Conservation (phyloP, 1,284 basidiomycete species). For the Psilocybe mexicana region DNA sequence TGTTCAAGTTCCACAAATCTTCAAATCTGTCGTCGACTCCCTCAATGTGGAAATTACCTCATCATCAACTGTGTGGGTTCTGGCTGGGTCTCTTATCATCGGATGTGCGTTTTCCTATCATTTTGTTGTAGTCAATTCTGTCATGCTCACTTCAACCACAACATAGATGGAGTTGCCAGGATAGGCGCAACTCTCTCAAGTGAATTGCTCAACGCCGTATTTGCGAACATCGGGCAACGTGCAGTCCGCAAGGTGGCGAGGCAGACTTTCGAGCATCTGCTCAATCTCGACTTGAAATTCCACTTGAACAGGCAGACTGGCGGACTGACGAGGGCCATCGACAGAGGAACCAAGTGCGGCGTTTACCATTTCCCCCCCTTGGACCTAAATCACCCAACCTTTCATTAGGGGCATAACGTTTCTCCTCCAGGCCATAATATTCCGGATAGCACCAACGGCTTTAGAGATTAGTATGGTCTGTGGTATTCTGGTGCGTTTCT, state of each 20-base stretch:
- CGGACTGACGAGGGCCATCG: slow-evolving; percentile 94
- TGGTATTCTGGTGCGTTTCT: slow-evolving; percentile 76
- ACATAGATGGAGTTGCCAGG: slow-evolving; percentile 85
- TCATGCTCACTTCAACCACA: neutral
- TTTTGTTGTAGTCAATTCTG: neutral
- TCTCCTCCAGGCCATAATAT: slow-evolving; percentile 90
- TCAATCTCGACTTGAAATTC: slow-evolving; percentile 91
- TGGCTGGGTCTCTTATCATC: slow-evolving; percentile 86
- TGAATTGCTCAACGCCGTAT: slow-evolving; percentile 94
- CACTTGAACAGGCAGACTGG: slow-evolving; percentile 95
- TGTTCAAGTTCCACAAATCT: slow-evolving; percentile 96
- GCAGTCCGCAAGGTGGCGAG: slow-evolving; percentile 93
- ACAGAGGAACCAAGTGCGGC: slow-evolving; percentile 90
- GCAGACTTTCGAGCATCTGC: slow-evolving; percentile 91
- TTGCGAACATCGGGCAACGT: slow-evolving; percentile 93
- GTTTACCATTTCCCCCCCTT: slow-evolving; percentile 4
- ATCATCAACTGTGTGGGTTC: slow-evolving; percentile 84
- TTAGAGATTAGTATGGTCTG: slow-evolving; percentile 97
- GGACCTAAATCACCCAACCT: neutral
- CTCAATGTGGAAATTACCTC: slow-evolving; percentile 85
- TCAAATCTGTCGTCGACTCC: slow-evolving; percentile 90
- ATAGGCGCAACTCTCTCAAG: slow-evolving; percentile 89
- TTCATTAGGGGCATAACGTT: slow-evolving; percentile 88
- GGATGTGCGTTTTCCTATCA: slow-evolving; percentile 68
- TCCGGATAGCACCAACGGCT: slow-evolving; percentile 95